These are phyloP conservation scores for Penicillium sp. DNA, from an alignment of 2,329 filamentous ascomycete species.

Conservation along the genomic window DNA sequence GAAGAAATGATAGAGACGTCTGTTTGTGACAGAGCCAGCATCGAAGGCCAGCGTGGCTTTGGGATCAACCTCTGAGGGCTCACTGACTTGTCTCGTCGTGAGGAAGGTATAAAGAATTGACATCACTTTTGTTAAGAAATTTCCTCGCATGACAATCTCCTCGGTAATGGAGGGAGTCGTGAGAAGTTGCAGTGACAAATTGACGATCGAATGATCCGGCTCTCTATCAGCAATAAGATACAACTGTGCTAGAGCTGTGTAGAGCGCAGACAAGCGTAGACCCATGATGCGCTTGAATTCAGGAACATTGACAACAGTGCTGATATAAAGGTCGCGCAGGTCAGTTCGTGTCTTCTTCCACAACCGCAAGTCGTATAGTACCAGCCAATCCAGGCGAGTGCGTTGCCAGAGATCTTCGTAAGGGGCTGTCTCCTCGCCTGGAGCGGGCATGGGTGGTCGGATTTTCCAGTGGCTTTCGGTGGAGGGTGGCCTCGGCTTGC, in stretches of 20 bases:
- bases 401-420: constrained; percentile 89
- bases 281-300: constrained; percentile 94
- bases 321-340: constrained; percentile 90
- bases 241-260: constrained; percentile 88
- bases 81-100: constrained; percentile 91
- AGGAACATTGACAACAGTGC: constrained; percentile 91
- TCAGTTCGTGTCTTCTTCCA: constrained; percentile 96
- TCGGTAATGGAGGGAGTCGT: constrained; percentile 96
- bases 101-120: constrained; percentile 97
- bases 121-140: constrained; percentile 93
- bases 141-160: constrained; percentile 90
- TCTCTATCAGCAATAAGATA: constrained; percentile 96
- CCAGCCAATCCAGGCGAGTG: constrained; percentile 88
- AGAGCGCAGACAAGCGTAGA: constrained; percentile 89
- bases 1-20: constrained; percentile 97
- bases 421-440: constrained; percentile 62
- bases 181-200: constrained; percentile 92
- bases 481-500: constrained; percentile 45
- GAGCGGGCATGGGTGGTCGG: constrained; percentile 69
- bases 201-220: constrained; percentile 97
- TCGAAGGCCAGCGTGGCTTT: constrained; percentile 89
- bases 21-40: constrained; percentile 89
- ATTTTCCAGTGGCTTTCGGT: constrained; percentile 81
- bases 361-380: constrained; percentile 89
- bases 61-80: constrained; percentile 84